Evolutionary conservation across 768 basidiomycete species (phyloP), one percentile per base, ranked within the genome.

Genomic region (Leccinellum albellum): DNA sequence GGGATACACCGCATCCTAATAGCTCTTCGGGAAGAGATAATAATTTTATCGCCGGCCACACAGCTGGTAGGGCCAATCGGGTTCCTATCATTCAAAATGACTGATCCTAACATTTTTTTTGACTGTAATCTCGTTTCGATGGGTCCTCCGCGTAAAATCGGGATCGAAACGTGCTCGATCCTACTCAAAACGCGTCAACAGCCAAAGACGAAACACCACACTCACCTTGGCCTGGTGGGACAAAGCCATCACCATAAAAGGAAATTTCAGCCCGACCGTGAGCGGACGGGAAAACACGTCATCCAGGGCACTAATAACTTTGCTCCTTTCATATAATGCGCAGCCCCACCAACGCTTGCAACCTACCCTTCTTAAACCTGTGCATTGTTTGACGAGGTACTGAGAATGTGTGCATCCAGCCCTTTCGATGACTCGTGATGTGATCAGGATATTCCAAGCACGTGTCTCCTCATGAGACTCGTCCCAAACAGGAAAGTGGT

Each of bases 11-110:
- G 37, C 37, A 40, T 32, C 29, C 29, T 31, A 31, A 31, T 31
- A 31, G 29, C 9, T 3, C 29, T 10, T 31, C 29, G 29, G 29
- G 29, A 31, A 40, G 37, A 40, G 37, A 40, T 40, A 45, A 59
- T 64, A 53, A 65, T 52, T 53, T 46, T 59, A 66, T 56, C 56
- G 45, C 57, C 54, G 54, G 48, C 51, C 40, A 21, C 28, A 31
- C 29, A 31, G 29, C 29, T 31, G 9, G 10, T 6, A 28, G 28
- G 20, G 37, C 37, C n/a, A 40, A 40, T 40, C 37, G n/a, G 37
- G 37, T 32, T 32, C 32, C 12, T 32, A 14, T 32, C 32, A 31
- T 31, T 31, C 31, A 31, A n/a, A 37, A 17, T 8, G 9, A 40
- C n/a, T 40, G 37, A 40, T 40, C 37, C 37, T n/a, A 40, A 40